phyloP scores from a whole-genome alignment of 2,329 filamentous ascomycete genomes.

The Colletotrichum cereale region DNA sequence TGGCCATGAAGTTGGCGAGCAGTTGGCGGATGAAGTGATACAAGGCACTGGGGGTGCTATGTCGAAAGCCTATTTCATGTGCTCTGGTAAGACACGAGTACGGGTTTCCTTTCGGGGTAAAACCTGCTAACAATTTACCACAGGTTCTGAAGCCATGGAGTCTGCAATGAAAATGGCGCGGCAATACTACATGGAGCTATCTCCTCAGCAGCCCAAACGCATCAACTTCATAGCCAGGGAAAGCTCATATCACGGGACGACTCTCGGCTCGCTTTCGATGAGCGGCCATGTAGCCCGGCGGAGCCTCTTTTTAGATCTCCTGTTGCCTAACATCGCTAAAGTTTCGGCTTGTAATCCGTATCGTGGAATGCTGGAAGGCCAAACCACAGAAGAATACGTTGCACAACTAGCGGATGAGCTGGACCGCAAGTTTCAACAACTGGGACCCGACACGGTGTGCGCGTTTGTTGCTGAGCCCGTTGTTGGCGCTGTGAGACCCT shows the following conservation, averaged over 20 bases:
- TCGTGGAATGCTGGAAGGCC: slow-evolving; percentile 62
- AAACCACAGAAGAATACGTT: slow-evolving; percentile 66
- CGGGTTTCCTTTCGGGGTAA: too few relatives aligned
- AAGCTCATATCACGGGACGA: slow-evolving; percentile 80
- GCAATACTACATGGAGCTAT: slow-evolving; percentile 60
- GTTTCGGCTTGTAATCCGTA: slow-evolving; percentile 78
- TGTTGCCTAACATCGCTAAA: slow-evolving; percentile 67
- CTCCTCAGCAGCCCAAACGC: slow-evolving; percentile 60
- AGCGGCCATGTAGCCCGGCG: slow-evolving; percentile 73
- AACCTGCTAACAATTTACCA: neutral
- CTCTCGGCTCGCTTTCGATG: slow-evolving; percentile 74
- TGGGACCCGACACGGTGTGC: slow-evolving; percentile 75
- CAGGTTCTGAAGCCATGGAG: slow-evolving; percentile 65
- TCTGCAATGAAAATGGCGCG: slow-evolving; percentile 62
- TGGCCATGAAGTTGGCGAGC: slow-evolving; percentile 65
- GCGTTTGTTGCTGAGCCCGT: slow-evolving; percentile 74
- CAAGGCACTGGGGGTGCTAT: slow-evolving; percentile 53
- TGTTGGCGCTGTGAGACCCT: slow-evolving; percentile 72
- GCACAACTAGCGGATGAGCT: slow-evolving; percentile 72
- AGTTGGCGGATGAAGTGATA: slow-evolving; percentile 52
- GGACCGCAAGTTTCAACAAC: slow-evolving; percentile 72
- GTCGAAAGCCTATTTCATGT: slow-evolving; percentile 54
- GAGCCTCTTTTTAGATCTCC: slow-evolving; percentile 71
- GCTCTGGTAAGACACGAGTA: slow-evolving; percentile 9
- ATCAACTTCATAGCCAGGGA: slow-evolving; percentile 74